Evolutionary conservation across 495 filamentous ascomycete species (phyloP), one percentile per base, ranked within the genome.

Genomic region (Aspergillus biplanus): DNA sequence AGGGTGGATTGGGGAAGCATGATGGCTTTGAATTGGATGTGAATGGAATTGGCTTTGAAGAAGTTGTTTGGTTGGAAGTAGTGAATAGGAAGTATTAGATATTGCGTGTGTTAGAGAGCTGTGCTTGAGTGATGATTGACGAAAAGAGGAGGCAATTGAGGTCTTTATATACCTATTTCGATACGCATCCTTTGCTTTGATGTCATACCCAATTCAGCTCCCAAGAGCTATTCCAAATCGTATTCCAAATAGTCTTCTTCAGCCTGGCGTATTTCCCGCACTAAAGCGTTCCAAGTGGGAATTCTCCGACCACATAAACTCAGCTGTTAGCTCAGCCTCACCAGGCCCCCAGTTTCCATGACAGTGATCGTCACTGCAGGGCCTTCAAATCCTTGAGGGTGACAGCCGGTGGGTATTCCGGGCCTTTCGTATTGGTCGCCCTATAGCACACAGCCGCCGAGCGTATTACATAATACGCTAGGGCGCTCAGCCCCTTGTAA

Each of bases 1-100:
- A 72, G 27, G 32, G 61, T 54, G 18, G 62, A 65, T 46, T 47
- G 8, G 13, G 42, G 13, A 52, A 63, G 50, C 66, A 73, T 73
- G 56, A 35, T 66, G 49, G 44, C 9, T 52, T 13, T 33, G n/a
- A n/a, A n/a, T n/a, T n/a, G n/a, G n/a, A n/a, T n/a, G n/a, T n/a
- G n/a, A n/a, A n/a, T n/a, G 34, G 42, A 12, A n/a, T 55, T 58
- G 34, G 11, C 49, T 58, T 15, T 33, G 6, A 47, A 58, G 39
- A 49, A 31, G 35, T 8, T 12, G 15, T 33, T 62, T n/a, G 52
- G 18, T 50, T 48, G 32, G 27, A 15, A 54, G n/a, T n/a, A n/a
- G n/a, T 27, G 2, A 27, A 27, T 1, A 2, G 18, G 50, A 21
- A 48, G 21, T 5, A 42, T 34, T 5, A 31, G 33, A 31, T 62